These are phyloP conservation scores for Pyrrhoderma lamaoense DNA, from an alignment of 1,284 basidiomycete genomes.

Conservation along the genomic window DNA sequence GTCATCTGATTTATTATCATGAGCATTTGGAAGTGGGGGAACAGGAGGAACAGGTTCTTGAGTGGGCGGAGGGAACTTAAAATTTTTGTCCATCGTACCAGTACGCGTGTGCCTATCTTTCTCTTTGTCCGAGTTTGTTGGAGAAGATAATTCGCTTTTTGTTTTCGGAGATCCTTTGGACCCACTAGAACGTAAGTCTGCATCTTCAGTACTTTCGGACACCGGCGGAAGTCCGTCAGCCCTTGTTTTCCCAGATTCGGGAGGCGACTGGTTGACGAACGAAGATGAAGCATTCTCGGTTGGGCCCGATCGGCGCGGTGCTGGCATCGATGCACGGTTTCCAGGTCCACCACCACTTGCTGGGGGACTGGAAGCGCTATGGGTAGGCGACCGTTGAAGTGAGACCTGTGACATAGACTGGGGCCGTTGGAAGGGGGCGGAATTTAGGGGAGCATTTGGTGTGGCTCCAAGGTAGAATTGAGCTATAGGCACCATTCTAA, in stretches of 20 bases:
- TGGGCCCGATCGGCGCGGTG: conserved; percentile 35
- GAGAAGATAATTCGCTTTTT: conserved; percentile 36
- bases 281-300: conserved; percentile 30
- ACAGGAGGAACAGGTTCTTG: conserved; percentile 24
- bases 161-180: conserved; percentile 30
- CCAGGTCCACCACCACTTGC: conserved; percentile 15
- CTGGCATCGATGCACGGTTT: conserved; percentile 56
- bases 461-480: conserved; percentile 72
- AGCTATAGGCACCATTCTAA: conserved; percentile 81
- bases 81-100: conserved; percentile 72
- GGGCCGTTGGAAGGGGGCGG: conserved; percentile 44
- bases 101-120: conserved; percentile 27
- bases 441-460: conserved; percentile 36
- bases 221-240: conserved; percentile 20
- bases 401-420: conserved; percentile 73
- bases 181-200: conserved; percentile 22
- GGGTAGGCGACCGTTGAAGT: conserved; percentile 35
- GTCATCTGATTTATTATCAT: conserved; percentile 1
- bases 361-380: conserved; percentile 20
- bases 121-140: conserved; percentile 18
- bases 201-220: conserved; percentile 3
- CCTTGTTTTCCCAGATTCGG: conserved; percentile 16
- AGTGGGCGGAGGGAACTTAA: conserved; percentile 58
- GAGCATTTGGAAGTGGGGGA: conserved; percentile 19
- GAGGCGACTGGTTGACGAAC: conserved; percentile 32